phyloP scores from a whole-genome alignment of 306 rosid species.

The Trifolium fragiferum region DNA sequence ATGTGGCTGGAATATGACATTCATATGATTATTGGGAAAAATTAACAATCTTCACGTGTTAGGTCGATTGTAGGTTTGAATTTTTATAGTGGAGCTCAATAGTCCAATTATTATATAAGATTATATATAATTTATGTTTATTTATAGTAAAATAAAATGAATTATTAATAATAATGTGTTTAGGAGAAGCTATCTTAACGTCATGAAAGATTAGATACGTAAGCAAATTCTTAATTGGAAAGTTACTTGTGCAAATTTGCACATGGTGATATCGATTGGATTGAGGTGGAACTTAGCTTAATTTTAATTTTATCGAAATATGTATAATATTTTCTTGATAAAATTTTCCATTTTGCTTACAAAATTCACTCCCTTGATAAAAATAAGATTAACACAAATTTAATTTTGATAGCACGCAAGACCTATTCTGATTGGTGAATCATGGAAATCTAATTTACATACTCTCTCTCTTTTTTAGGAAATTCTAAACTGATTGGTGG shows the following conservation, averaged over 20 bases:
- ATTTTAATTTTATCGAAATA: too few relatives aligned
- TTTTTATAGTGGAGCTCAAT: slow-evolving; percentile 31
- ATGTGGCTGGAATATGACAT: neutral
- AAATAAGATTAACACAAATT: too few relatives aligned
- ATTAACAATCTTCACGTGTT: slow-evolving; percentile 44
- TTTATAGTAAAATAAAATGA: neutral
- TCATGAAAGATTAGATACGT: neutral
- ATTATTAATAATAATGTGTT: neutral
- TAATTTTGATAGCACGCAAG: too few relatives aligned
- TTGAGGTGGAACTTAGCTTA: too few relatives aligned
- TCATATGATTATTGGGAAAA: slow-evolving; percentile 14
- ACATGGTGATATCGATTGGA: neutral
- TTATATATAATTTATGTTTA: neutral
- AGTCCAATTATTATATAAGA: slow-evolving; percentile 24
- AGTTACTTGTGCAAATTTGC: neutral
- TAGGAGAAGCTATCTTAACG: neutral
- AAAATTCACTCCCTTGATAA: too few relatives aligned
- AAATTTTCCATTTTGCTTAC: too few relatives aligned
- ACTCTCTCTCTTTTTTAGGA: too few relatives aligned
- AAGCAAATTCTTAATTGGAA: neutral
- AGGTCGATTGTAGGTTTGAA: slow-evolving; percentile 44
- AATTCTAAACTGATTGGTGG: too few relatives aligned
- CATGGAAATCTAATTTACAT: too few relatives aligned
- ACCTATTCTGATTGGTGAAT: too few relatives aligned
- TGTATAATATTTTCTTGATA: too few relatives aligned